Conservation (phyloP, 1,139 yeast genomes). For the Citeromyces hawaiiensis region DNA sequence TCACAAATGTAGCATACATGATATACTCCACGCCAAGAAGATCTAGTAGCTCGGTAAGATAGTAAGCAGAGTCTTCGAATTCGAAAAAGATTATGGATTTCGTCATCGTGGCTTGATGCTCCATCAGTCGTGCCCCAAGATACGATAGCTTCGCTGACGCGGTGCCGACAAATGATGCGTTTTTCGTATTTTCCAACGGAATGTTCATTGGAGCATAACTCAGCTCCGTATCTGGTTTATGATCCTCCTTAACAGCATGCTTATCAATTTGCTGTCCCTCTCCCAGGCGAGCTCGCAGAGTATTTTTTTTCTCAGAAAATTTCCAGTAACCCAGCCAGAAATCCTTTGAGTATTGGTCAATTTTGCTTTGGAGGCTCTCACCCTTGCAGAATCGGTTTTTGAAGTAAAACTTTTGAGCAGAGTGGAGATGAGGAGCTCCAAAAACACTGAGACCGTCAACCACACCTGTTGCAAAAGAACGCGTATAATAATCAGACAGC, state of each 20-base stretch:
- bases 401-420: conserved; percentile 38
- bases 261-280: conserved; percentile 14
- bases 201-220: not conserved
- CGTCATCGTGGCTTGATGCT: conserved; percentile 27
- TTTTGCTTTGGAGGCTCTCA: conserved; percentile 15
- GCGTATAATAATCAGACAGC: conserved; percentile 29
- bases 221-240: conserved; percentile 9
- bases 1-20: conserved; percentile 49
- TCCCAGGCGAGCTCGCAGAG: conserved; percentile 13
- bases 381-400: conserved; percentile 32
- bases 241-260: conserved; percentile 10
- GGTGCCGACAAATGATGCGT: conserved; percentile 23
- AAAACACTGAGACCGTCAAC: conserved; percentile 22
- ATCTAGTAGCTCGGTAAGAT: conserved; percentile 51
- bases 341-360: conserved; percentile 20
- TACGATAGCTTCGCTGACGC: conserved; percentile 52
- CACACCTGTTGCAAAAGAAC: conserved; percentile 16
- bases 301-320: conserved; percentile 21
- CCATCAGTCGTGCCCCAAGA: conserved; percentile 36
- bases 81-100: conserved; percentile 59
- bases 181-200: not conserved
- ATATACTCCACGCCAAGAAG: conserved; percentile 44
- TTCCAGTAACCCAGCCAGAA: conserved; percentile 46
- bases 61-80: conserved; percentile 59
- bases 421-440: conserved; percentile 48